Base-by-base conservation (phyloP, 2,329 filamentous ascomycete genomes). In the Phialocephala subalpina region DNA sequence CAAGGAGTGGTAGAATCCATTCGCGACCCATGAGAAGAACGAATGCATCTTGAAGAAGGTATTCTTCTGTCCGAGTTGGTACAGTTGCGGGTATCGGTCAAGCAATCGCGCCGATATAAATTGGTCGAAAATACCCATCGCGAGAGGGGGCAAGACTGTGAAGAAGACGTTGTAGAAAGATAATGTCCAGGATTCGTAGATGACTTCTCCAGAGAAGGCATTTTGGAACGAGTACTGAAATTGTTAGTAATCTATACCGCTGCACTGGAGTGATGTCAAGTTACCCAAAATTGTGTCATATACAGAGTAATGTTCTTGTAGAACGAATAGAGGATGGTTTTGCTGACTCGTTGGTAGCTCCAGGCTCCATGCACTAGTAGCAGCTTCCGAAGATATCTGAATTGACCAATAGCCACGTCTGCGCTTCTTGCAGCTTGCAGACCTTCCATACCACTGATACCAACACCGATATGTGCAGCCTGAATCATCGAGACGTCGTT, bases 401-500 rank as follows among this genome's bases (percentile, higher is more conserved):
- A 99, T 78, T 99, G 96, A 0, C 89, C 96, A 77, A 99, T 97
- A 9, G 94, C 90, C 56, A 99, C 93, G 81, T 99, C 96, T 65
- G 96, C 96, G 74, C 94, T 97, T 75, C 96, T 90, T 57, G 96
- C 96, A 56, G 96, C 96, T 81, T 99, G 96, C 0, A 99, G 88
- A 84, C 96, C 96, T 85, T 99, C 96, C 70, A 97, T 87, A 80
- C 96, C 96, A 76, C 94, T 97, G 79, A 99, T 99, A 80, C 96
- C 96, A 53, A 99, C 93, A 70, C 96, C 96, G 70, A 99, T 97
- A 77, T 99, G 96, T 14, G 96, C 96, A 12, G 96, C 96, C 82
- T 99, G 96, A 63, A 99, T 99, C 96, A 99, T 99, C 20, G 95
- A 97, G n/a, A 99, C 96, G 76, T 99, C 96, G 80, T 99, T 99